Evolutionary conservation across 2,329 filamentous ascomycete genomes (phyloP), one percentile per base, ranked within the genome.

Genomic region (Achaetomium macrosporum): DNA sequence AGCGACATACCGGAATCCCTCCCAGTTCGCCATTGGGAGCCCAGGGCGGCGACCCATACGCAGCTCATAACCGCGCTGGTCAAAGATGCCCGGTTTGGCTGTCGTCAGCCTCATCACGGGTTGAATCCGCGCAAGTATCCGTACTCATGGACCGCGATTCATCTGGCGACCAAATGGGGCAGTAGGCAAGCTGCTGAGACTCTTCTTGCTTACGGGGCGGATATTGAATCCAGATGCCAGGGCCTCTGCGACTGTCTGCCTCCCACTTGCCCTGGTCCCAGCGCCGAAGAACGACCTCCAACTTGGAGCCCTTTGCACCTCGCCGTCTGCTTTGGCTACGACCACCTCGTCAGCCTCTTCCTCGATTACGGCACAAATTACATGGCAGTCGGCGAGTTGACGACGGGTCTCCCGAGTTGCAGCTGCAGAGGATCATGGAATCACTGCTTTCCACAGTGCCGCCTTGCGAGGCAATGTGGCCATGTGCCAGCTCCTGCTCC

Each of bases 81-180:
- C 12, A 16, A 16, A n/a, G n/a, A 1, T 17, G 48, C 48, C 3
- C 12, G 25, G 5, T 50, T 50, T 20, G 11, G 41, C 25, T 50
- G 48, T 29, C 16, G 20, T 10, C 20, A 30, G n/a, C 8, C 16
- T 31, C 6, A 2, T 6, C 4, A n/a, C 43, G 25, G 25, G 25
- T 12, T n/a, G 20, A 8, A 36, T 5, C 4, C 10, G 39, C 25
- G 1, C 15, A 3, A 2, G 10, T 2, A 8, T 39, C 3, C 4
- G 12, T 46, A 45, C 11, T 46, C 36, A 4, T 51, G 49, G 49
- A 46, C 49, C 17, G 42, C 49, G 29, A 37, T 51, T 15, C 49
- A 51, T 29, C 33, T 36, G 17, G 49, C 49, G 1, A n/a, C 30
- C 5, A 35, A 51, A 20, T 35, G 19, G 10, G 42, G 36, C 29